Conservation (phyloP, 371 early-diverging fungal genomes). For the Amoeboaphelidium protococcarum region DNA sequence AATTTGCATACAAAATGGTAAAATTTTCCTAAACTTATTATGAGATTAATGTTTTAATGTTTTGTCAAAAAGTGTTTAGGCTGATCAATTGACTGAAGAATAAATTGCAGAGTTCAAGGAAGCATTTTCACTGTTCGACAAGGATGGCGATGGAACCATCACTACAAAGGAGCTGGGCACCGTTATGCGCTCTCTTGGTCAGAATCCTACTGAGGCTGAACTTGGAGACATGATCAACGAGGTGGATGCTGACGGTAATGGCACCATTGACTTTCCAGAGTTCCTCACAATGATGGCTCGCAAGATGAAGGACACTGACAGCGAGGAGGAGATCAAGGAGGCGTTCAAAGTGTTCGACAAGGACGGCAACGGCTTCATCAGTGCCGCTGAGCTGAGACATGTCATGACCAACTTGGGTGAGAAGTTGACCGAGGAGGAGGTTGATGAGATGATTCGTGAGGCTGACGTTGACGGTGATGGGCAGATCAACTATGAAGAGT, state of each 20-base stretch:
- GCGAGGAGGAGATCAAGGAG: conserved; percentile 67
- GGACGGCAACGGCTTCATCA: conserved; percentile 71
- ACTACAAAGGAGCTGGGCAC: conserved; percentile 40
- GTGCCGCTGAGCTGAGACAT: conserved; percentile 72
- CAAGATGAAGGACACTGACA: conserved; percentile 44
- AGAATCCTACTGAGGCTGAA: conserved; percentile 21
- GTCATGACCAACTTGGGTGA: conserved; percentile 85
- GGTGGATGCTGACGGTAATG: conserved; percentile 69
- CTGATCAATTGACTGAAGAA: conserved; percentile 68
- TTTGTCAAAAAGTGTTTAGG: too few relatives aligned
- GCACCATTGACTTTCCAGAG: conserved; percentile 66
- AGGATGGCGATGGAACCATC: conserved; percentile 76
- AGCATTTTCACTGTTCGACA: conserved; percentile 25
- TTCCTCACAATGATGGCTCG: conserved; percentile 70
- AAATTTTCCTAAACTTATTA: too few relatives aligned
- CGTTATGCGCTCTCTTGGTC: conserved; percentile 67
- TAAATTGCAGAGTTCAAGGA: conserved; percentile 59
- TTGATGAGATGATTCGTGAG: conserved; percentile 56
- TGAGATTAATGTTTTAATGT: too few relatives aligned
- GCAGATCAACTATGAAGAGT: conserved; percentile 66
- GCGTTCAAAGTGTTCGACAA: conserved; percentile 94
- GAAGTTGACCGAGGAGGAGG: conserved; percentile 67
- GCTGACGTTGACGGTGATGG: conserved; percentile 55
- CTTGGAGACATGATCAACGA: conserved; percentile 39
- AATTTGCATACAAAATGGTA: too few relatives aligned